Base-by-base conservation (phyloP, 129 eudicot genomes). In the Ambrosia artemisiifolia region DNA sequence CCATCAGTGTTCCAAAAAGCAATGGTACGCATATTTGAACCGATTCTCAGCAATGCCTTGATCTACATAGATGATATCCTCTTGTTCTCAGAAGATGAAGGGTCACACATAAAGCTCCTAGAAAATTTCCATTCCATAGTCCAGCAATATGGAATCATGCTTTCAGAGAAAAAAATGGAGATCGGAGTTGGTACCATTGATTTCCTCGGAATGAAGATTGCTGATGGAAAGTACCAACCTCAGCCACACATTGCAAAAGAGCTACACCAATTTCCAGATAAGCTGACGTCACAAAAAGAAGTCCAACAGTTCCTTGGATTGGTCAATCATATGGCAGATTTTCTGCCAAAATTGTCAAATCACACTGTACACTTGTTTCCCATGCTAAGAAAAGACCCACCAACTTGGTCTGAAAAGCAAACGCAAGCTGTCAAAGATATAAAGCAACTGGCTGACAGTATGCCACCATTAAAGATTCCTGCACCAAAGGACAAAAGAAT, bases 91-190 rank as follows among this genome's bases (percentile, higher is more conserved):
- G 6, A 8, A 24, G 68, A 65, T 38, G 53, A 65, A 16, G 28
- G 38, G 4, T 65, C 70, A 1, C 70, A 38, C 17, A 0, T 36
- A 0, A 51, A 12, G 0, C n/a, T 65, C 1, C 51, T 65, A 13
- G 3, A 10, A 10, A 16, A 36, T 0, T 36, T 40, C 32, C 51
- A 40, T 6, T 65, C 70, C 13, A 7, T 40, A 7, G 70, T 65
- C 3, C 4, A 7, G 2, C 5, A 65, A n/a, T 65, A 65, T 19
- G 28, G 48, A 10, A 36, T 65, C 2, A 65, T 65, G 70, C 33
- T 36, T 5, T 65, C 70, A 12, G 51, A 65, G 28, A 65, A 65
- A 64, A 28, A 65, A 65, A 65, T 57, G 63, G 35, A 18, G 7
- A 57, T 7, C 2, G 12, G 63, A 24, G 63, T 24, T 11, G 6